phyloP scores from a whole-genome alignment of 768 basidiomycete genomes.

The Cystobasidium onofrii region DNA sequence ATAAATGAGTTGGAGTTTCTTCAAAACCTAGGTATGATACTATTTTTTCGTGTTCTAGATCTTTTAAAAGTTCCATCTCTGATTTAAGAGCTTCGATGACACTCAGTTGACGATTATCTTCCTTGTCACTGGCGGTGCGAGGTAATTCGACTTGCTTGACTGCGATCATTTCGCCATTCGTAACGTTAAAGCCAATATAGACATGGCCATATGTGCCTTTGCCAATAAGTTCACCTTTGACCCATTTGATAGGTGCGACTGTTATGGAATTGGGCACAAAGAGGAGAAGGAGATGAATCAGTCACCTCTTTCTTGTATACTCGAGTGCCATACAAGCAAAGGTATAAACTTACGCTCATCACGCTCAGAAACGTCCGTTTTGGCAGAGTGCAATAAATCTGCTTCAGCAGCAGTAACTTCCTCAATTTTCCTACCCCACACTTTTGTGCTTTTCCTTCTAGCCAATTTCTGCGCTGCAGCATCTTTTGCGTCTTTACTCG shows the following conservation, averaged over 20 bases:
- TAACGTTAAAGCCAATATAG: conserved; percentile 89
- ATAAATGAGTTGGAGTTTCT: conserved; percentile 40
- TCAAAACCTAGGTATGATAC: conserved; percentile 75
- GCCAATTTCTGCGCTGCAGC: conserved; percentile 50
- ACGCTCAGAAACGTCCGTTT: conserved; percentile 59
- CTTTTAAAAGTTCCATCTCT: conserved; percentile 92
- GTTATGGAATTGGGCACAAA: too few relatives aligned
- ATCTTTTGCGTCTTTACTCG: conserved; percentile 5
- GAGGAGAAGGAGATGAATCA: background rate
- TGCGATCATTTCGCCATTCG: conserved; percentile 96
- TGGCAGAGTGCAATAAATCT: conserved; percentile 48
- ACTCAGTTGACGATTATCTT: conserved; percentile 69
- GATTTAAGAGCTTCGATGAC: conserved; percentile 86
- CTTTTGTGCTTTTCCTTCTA: conserved; percentile 79
- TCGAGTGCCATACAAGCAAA: too few relatives aligned
- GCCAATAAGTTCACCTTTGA: conserved; percentile 92
- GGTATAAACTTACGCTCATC: conserved; percentile 53
- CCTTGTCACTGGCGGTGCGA: conserved; percentile 79
- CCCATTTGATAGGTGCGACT: conserved; percentile 73
- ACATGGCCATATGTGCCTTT: conserved; percentile 95
- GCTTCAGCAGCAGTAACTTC: conserved; percentile 73
- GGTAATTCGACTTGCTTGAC: conserved; percentile 98
- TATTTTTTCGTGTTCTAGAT: conserved; percentile 92
- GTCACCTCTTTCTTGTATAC: too few relatives aligned
- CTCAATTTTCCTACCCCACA: conserved; percentile 88